Evolutionary conservation across 257 asterid species (phyloP).

Genomic region (Leonotis leonurus): DNA sequence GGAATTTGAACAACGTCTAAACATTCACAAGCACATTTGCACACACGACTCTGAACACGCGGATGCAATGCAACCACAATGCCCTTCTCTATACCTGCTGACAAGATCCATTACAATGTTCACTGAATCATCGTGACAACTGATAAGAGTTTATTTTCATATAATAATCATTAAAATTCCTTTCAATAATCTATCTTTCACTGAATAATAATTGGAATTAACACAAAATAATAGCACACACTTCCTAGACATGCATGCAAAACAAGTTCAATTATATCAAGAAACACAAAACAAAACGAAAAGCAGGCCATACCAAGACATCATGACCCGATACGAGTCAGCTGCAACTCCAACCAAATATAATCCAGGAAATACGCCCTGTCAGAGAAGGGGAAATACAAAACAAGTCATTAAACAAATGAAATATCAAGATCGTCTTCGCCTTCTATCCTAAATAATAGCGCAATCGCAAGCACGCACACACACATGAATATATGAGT

Average conservation of each 20-base stretch:
- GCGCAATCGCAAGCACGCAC: neutral
- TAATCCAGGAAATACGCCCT: constrained; percentile 66
- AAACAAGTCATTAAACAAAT: neutral
- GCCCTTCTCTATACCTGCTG: constrained; percentile 7
- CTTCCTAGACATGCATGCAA: constrained; percentile 8
- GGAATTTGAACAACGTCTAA: neutral
- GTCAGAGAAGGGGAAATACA: constrained; percentile 2
- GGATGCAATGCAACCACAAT: neutral
- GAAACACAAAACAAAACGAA: neutral
- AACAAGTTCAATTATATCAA: neutral
- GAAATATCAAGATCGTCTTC: neutral
- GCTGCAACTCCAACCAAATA: constrained; percentile 63
- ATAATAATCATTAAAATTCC: neutral
- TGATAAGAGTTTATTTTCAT: constrained; percentile 17
- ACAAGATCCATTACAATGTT: constrained; percentile 8
- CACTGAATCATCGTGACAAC: too few species aligned
- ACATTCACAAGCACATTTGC: neutral
- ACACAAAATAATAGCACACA: neutral
- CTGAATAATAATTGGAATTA: neutral
- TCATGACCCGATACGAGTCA: constrained; percentile 47
- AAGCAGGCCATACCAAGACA: constrained; percentile 35
- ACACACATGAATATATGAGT: neutral
- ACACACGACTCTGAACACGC: neutral
- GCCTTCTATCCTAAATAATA: neutral
- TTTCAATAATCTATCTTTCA: neutral